These are phyloP conservation scores for Saturnispora hagleri DNA, from an alignment of 805 yeast genomes.

Conservation along the genomic window DNA sequence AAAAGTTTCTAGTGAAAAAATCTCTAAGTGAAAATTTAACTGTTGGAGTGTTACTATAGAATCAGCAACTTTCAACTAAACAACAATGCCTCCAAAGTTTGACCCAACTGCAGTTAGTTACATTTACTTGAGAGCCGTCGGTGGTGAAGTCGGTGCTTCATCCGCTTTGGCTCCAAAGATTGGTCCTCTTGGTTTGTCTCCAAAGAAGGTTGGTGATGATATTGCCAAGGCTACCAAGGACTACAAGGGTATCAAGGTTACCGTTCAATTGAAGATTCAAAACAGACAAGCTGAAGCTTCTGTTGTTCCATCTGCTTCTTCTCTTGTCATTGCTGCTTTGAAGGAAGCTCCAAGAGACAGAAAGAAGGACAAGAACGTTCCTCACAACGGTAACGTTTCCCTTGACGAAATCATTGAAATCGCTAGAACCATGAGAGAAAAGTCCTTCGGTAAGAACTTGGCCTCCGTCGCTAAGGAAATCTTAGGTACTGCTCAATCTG, in stretches of 20 bases:
- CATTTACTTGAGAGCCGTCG: conserved; percentile 99
- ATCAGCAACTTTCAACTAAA: neutral
- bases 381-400: conserved; percentile 98
- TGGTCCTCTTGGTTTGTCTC: conserved; percentile 99
- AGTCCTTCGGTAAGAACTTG: conserved; percentile 96
- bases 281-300: conserved; percentile 99
- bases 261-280: conserved; percentile 97
- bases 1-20: neutral
- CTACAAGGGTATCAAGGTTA: conserved; percentile 98
- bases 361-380: conserved; percentile 99
- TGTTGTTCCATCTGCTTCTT: conserved; percentile 98
- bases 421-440: conserved; percentile 95
- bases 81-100: conserved; percentile 91
- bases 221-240: conserved; percentile 99
- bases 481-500: conserved; percentile 99
- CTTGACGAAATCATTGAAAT: conserved; percentile 93
- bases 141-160: conserved; percentile 99
- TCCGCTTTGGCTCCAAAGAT: conserved; percentile 99
- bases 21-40: neutral
- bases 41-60: neutral
- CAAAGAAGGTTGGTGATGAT: conserved; percentile 99
- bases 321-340: conserved; percentile 96
- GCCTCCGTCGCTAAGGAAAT: conserved; percentile 97
- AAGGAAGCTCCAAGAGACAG: conserved; percentile 99
- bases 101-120: conserved; percentile 98